Evolutionary conservation across 2,329 filamentous ascomycete genomes (phyloP), one percentile per base, ranked within the genome.

Genomic region (Aspergillus sp.): DNA sequence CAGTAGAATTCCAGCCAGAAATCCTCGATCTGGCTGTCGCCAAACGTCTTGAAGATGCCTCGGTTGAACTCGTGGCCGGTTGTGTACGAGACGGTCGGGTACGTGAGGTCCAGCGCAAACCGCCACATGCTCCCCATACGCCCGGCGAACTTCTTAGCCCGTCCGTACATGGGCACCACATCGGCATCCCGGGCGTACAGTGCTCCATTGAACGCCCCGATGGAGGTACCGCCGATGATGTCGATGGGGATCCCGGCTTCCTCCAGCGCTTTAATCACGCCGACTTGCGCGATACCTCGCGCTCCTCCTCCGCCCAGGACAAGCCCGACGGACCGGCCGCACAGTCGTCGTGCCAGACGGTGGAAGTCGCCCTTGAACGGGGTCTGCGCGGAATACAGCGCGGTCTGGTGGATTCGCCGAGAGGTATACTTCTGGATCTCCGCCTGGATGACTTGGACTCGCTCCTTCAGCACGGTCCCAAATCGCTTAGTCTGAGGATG

Each of bases 91-190:
- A 90, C 91, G 5, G 93, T 94, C 0, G 94, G 94, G 70, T 99
- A 99, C 0, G 94, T 99, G 63, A 99, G 74, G 67, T 99, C 94
- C 2, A 99, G 79, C 1, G 92, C 92, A 70, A 99, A 97, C n/a
- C 94, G 86, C 94, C 94, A 99, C 75, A 97, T 90, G 72, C 93
- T 97, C 42, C 90, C 91, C 95, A 99, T 99, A n/a, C 95, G 88
- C 4, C 94, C 92, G 0, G 94, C 85, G 70, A 99, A 99, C 70
- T 97, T 97, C 81, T 99, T 99, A 13, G 91, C 91, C 43, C 95
- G 84, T 0, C 94, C 94, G 64, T 96, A 96, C 83, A 97, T 96
- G 11, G 94, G 94, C 4, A 99, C 93, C 1, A 97, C 87, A 66
- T 99, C 95, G 9, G 93, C 94, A 68, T 99, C 94, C 52, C 93